These are phyloP conservation scores for Xylariaceae sp. DNA, from an alignment of 2,329 filamentous ascomycete species.

Conservation along the genomic window DNA sequence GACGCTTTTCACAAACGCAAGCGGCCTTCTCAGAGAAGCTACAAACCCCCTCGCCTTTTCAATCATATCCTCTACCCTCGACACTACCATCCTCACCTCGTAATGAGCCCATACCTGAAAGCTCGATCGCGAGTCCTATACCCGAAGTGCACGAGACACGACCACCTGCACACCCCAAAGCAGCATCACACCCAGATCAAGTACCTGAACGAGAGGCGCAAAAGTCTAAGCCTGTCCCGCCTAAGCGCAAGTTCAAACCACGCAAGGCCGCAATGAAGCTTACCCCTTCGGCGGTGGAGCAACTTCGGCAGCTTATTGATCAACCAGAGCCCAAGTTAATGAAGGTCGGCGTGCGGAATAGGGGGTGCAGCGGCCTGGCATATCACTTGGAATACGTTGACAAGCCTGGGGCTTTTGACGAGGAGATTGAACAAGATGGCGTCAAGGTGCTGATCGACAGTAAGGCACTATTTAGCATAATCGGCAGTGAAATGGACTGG, in stretches of 20 bases:
- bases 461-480: constrained; percentile 97
- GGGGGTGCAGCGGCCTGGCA: constrained; percentile 89
- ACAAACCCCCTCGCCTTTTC: constrained; percentile 48
- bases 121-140: constrained; percentile 54
- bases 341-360: constrained; percentile 90
- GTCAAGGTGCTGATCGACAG: constrained; percentile 96
- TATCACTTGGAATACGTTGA: constrained; percentile 97
- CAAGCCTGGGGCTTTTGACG: constrained; percentile 85
- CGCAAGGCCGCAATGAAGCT: constrained; percentile 92
- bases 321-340: constrained; percentile 92
- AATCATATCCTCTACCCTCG: constrained; percentile 57
- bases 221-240: constrained; percentile 64
- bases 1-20: constrained; percentile 49
- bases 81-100: constrained; percentile 48
- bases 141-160: constrained; percentile 60
- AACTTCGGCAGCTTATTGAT: constrained; percentile 77
- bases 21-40: constrained; percentile 39
- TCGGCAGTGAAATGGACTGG: constrained; percentile 99
- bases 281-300: constrained; percentile 78
- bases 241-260: constrained; percentile 72
- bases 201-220: constrained; percentile 70
- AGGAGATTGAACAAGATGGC: constrained; percentile 92
- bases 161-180: constrained; percentile 42
- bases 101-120: constrained; percentile 52
- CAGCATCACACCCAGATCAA: constrained; percentile 39